A percentile compares a stretch with the other conserved stretches of the same genome.
Conservation (phyloP, 805 yeast genomes). For the Dipodascopsis tothii region DNA sequence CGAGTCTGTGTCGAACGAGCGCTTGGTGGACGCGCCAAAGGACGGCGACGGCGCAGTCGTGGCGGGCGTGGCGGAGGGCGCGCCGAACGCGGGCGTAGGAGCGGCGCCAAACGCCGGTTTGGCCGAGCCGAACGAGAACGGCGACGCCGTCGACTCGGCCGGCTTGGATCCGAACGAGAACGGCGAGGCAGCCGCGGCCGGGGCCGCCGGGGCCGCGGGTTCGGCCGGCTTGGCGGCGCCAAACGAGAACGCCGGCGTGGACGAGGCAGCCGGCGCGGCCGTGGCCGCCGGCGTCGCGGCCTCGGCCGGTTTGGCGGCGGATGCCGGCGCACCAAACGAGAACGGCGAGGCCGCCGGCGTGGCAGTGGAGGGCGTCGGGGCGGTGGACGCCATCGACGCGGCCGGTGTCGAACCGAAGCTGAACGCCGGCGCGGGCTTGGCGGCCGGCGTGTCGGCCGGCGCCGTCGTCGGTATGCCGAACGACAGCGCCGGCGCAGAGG, state of each 20-base stretch:
- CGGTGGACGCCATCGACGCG: neutral
- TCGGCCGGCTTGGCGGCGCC: neutral
- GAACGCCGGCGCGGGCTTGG: neutral
- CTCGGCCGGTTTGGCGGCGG: neutral
- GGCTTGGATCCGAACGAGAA: constrained; percentile 3
- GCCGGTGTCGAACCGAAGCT: neutral
- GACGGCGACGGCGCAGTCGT: neutral
- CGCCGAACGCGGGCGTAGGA: neutral
- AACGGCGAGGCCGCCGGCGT: constrained; percentile 2
- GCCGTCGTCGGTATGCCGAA: neutral
- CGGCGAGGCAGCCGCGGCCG: constrained; percentile 2
- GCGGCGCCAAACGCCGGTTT: constrained; percentile 2
- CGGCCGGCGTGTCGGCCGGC: neutral
- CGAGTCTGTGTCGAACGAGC: too few relatives aligned
- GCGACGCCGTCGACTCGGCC: neutral
- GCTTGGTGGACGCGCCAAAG: neutral
- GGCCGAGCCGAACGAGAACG: neutral
- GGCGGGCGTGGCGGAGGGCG: neutral
- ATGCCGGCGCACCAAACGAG: constrained; percentile 9
- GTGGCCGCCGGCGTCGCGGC: neutral
- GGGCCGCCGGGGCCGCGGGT: constrained; percentile 1
- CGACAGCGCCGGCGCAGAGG: neutral
- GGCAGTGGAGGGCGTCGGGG: constrained; percentile 3
- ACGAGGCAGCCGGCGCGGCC: neutral
- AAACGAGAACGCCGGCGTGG: constrained; percentile 3